Conservation (phyloP, 2,329 filamentous ascomycete species). For the Aspergillus sclerotialis region DNA sequence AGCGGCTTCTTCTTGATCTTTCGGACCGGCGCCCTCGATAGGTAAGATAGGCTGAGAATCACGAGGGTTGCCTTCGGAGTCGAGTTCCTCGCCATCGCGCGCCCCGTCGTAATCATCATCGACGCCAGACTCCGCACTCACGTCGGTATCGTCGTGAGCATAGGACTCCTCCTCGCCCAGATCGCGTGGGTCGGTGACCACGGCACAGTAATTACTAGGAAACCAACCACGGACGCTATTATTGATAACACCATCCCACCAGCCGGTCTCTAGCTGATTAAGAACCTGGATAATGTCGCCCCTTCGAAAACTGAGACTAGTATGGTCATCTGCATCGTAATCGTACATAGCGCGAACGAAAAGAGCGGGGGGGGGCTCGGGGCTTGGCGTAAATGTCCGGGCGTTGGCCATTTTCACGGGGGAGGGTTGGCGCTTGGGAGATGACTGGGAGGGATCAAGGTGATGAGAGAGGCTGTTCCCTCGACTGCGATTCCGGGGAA, state of each 20-base stretch:
- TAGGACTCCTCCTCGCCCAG: constrained; percentile 56
- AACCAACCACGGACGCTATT: constrained; percentile 90
- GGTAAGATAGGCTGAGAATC: constrained; percentile 56
- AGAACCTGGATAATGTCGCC: constrained; percentile 98
- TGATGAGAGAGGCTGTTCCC: constrained; percentile 23
- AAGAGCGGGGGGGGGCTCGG: constrained; percentile 48
- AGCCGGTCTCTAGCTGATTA: constrained; percentile 94
- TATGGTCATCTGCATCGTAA: constrained; percentile 95
- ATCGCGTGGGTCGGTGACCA: constrained; percentile 71
- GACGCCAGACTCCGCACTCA: constrained; percentile 41
- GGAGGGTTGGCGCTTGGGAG: too few species aligned
- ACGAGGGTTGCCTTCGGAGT: constrained; percentile 61
- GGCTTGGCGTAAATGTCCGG: constrained; percentile 25
- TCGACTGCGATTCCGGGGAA: constrained; percentile 23
- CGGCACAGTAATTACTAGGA: constrained; percentile 95
- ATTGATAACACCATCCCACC: constrained; percentile 99
- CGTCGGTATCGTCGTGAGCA: constrained; percentile 47
- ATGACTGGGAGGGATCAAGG: too few species aligned
- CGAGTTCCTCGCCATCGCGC: constrained; percentile 59
- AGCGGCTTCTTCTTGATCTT: constrained; percentile 76
- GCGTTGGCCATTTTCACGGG: constrained; percentile 23
- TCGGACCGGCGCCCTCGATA: constrained; percentile 58
- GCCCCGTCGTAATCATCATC: constrained; percentile 60
- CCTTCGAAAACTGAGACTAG: constrained; percentile 91
- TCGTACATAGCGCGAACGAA: constrained; percentile 96